phyloP scores from a whole-genome alignment of 192 early-diverging fungal species.

The Gigaspora rosea region DNA sequence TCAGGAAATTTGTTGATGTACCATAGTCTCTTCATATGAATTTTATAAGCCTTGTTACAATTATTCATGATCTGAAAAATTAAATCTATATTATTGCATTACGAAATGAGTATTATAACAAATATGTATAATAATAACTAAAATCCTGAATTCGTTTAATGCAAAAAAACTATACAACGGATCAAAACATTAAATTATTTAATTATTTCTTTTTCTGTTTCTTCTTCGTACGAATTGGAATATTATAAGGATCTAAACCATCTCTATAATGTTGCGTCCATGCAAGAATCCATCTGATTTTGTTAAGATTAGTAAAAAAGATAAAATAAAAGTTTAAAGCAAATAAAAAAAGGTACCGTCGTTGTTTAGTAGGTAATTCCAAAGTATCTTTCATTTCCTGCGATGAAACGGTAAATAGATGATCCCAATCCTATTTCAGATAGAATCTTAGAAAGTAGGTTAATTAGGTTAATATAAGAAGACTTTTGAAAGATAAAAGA shows the following conservation, averaged over 20 bases:
- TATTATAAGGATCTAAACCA: conserved; percentile 24
- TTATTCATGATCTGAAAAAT: too few relatives aligned
- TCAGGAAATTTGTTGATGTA: conserved; percentile 73
- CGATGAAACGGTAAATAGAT: conserved; percentile 57
- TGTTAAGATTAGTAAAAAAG: not conserved
- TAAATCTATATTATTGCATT: too few relatives aligned
- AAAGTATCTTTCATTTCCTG: conserved; percentile 57
- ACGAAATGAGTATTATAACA: too few relatives aligned
- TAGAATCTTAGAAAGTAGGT: too few relatives aligned
- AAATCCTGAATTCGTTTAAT: too few relatives aligned
- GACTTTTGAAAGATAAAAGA: too few relatives aligned
- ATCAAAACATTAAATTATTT: not conserved
- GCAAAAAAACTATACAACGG: too few relatives aligned
- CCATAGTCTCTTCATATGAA: not conserved
- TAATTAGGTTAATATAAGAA: too few relatives aligned
- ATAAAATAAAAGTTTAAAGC: not conserved
- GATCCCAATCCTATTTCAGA: conserved; percentile 50
- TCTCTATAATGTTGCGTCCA: conserved; percentile 23
- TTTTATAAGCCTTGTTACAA: too few relatives aligned
- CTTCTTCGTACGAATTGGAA: conserved; percentile 7
- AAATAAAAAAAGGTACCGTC: conserved; percentile 45
- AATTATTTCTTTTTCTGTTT: conserved; percentile 21
- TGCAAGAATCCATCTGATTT: conserved; percentile 23
- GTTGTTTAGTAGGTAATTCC: conserved; percentile 60
- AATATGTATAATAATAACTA: too few relatives aligned